These are phyloP conservation scores for Pharnaceum exiguum DNA, from an alignment of 148 eudicot genomes.

Conservation along the genomic window DNA sequence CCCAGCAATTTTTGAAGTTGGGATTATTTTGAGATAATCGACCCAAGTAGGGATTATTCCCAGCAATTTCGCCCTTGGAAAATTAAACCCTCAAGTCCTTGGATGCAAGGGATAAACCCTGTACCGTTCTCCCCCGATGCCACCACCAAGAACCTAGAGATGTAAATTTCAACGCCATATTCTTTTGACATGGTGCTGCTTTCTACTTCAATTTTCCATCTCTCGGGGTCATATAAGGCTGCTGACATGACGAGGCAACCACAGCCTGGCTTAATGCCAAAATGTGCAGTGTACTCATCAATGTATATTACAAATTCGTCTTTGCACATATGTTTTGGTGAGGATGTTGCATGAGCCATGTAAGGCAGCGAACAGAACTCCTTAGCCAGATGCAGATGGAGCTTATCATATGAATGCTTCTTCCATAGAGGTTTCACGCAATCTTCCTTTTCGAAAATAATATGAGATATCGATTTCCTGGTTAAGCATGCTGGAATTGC, in stretches of 20 bases:
- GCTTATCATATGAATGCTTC: slow-evolving; percentile 45
- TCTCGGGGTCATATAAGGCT: not conserved
- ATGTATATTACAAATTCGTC: slow-evolving; percentile 39
- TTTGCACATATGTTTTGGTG: slow-evolving; percentile 45
- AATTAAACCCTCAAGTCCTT: slow-evolving; percentile 36
- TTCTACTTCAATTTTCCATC: not conserved
- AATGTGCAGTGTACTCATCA: slow-evolving; percentile 27
- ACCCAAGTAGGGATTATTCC: slow-evolving; percentile 31
- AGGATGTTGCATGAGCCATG: slow-evolving; percentile 29
- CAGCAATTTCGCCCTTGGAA: slow-evolving; percentile 37
- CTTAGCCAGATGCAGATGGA: slow-evolving; percentile 46
- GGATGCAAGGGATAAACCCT: slow-evolving; percentile 37
- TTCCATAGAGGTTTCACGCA: slow-evolving; percentile 56
- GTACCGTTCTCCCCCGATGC: slow-evolving; percentile 59
- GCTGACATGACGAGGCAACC: slow-evolving; percentile 27
- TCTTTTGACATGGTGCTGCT: not conserved
- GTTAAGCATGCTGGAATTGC: slow-evolving; percentile 46
- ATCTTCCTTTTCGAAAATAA: slow-evolving; percentile 34
- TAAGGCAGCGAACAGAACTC: slow-evolving; percentile 45
- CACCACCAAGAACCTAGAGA: slow-evolving; percentile 31
- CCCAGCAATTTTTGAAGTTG: slow-evolving; percentile 38
- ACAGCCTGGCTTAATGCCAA: slow-evolving; percentile 35
- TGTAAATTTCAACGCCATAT: not conserved
- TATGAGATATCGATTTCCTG: slow-evolving; percentile 26
- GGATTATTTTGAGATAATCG: no score